phyloP scores from a whole-genome alignment of 140 eudicot species.

The Anethum foeniculum region DNA sequence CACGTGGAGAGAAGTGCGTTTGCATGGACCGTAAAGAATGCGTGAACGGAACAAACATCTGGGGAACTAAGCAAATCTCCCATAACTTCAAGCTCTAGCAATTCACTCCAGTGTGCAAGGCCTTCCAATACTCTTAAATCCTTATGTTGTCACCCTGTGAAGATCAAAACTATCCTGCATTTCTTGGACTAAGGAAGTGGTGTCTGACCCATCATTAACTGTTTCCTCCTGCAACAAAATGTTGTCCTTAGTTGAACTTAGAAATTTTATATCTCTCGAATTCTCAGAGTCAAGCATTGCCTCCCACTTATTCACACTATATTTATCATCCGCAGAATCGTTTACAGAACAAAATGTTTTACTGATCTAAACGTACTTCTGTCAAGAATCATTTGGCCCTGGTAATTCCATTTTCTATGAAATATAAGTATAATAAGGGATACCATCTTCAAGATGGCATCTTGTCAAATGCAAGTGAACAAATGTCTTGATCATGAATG shows the following conservation, averaged over 20 bases:
- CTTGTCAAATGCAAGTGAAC: conserved; percentile 39
- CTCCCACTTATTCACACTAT: conserved; percentile 27
- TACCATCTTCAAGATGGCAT: too few relatives aligned
- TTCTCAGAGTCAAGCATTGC: neutral
- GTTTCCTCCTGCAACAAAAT: too few relatives aligned
- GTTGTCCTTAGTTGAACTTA: too few relatives aligned
- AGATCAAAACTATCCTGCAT: too few relatives aligned
- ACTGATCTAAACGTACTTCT: conserved; percentile 20
- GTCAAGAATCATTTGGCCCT: conserved; percentile 29
- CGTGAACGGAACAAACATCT: conserved; percentile 17
- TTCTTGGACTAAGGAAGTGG: neutral
- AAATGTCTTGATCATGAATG: conserved; percentile 50
- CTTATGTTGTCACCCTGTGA: conserved; percentile 27
- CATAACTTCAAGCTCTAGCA: conserved; percentile 33
- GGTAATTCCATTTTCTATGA: conserved; percentile 40
- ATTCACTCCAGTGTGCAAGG: conserved; percentile 31
- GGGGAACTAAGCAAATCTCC: conserved; percentile 39
- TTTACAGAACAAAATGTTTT: conserved; percentile 25
- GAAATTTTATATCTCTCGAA: too few relatives aligned
- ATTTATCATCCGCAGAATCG: conserved; percentile 14
- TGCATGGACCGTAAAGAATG: too few relatives aligned
- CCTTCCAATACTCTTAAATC: conserved; percentile 26
- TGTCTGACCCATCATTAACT: too few relatives aligned
- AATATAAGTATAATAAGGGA: conserved; percentile 44
- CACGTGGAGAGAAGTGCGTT: too few relatives aligned